Evolutionary conservation across 257 asterid genomes (phyloP), one percentile per base, ranked within the genome.

Genomic region (Solanum pinnatisectum): DNA sequence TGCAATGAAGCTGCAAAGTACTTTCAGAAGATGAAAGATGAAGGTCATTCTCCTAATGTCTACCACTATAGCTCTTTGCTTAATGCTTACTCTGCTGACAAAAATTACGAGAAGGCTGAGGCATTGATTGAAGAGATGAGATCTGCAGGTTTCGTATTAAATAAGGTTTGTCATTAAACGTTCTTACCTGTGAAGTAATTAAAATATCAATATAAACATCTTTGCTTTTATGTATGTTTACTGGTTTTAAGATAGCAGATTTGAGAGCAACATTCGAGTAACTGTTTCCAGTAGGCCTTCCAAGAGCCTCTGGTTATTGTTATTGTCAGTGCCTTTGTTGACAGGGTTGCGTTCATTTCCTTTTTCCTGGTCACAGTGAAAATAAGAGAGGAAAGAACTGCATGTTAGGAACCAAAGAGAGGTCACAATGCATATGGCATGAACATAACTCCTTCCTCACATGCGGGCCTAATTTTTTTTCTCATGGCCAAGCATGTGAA

Each of bases 1-100:
- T 90, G 94, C 87, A 93, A 93, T 88, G 99, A 94, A 93, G 98
- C 98, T 35, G 96, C 94, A 91, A 94, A 92, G 72, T 95, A 95
- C 91, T 97, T 97, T 79, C 87, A 92, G 83, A 95, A 95, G 94
- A 95, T 97, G 98, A 95, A 95, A 92, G 90, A 92, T 83, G 98
- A 96, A 90, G 98, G 98, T 25, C 94, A 92, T 92, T 89, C 95
- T 83, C 98, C 97, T 30, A 97, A 97, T 94, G 94, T 90, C 86
- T 95, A 95, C 90, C 99, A 97, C 90, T 95, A 94, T 90, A 97
- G 99, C 90, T 97, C 99, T 77, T 93, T 97, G 95, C 92, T 97
- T 84, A 97, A 97, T 94, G 98, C 99, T 60, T 97, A 92, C 87
- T 94, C 99, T 16, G 89, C 88, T 91, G 94, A 91, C 88, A 98